Evolutionary conservation across 2,329 filamentous ascomycete genomes (phyloP).

Genomic region (Aspergillus sp.): DNA sequence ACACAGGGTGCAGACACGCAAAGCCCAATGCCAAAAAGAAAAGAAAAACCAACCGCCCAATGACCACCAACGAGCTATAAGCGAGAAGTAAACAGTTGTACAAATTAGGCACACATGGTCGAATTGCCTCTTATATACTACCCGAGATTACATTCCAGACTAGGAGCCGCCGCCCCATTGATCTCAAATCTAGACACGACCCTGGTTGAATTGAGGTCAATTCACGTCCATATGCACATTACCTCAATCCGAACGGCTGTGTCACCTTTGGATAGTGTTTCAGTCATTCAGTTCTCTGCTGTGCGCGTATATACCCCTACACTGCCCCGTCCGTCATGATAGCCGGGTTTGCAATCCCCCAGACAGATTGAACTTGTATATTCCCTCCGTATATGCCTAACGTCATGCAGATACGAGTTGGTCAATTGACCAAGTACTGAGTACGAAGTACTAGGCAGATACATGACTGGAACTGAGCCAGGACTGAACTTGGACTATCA

Average conservation of each 20-base stretch:
- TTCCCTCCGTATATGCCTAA: not conserved
- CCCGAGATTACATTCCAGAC: not conserved
- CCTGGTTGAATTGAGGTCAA: not conserved
- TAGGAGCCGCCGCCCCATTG: not conserved
- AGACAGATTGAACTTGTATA: not conserved
- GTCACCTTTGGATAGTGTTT: not conserved
- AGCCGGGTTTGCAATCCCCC: not conserved
- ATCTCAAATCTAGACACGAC: not conserved
- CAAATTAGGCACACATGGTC: not conserved
- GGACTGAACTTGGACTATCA: too few species aligned
- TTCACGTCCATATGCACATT: not conserved
- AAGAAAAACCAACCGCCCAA: not conserved
- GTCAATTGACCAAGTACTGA: not conserved
- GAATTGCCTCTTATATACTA: not conserved
- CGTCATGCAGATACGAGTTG: not conserved
- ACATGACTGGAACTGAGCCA: not conserved
- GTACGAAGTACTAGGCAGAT: not conserved
- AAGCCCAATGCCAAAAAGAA: not conserved
- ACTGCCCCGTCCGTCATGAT: not conserved
- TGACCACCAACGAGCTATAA: not conserved
- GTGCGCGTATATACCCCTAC: not conserved
- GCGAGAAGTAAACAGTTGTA: not conserved
- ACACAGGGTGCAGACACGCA: not conserved
- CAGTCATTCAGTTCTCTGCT: not conserved
- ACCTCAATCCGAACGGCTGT: not conserved